Conservation (phyloP, 208 protist genomes). For the Acanthamoeba castellanii region DNA sequence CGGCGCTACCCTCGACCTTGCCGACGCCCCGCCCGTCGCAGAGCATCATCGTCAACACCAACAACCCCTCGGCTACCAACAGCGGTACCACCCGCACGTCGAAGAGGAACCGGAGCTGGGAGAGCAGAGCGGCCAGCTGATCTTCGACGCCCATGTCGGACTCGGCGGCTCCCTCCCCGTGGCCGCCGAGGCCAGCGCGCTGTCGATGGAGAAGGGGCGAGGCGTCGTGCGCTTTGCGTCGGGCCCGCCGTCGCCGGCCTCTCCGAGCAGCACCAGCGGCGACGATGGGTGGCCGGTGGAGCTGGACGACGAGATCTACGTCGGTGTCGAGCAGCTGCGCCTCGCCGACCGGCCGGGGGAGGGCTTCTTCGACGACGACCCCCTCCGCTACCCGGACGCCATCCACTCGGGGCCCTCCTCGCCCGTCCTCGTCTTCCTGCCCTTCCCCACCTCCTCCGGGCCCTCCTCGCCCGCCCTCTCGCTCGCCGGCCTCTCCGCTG, state of each 20-base stretch:
- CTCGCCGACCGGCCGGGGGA: not conserved
- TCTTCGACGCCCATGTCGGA: too few relatives aligned
- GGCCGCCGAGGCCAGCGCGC: too few relatives aligned
- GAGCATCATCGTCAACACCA: too few relatives aligned
- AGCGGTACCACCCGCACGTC: too few relatives aligned
- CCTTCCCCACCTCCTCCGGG: not conserved
- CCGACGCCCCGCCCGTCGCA: too few relatives aligned
- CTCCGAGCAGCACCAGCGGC: not conserved
- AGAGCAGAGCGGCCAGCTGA: too few relatives aligned
- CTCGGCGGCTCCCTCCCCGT: too few relatives aligned
- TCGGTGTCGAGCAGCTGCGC: not conserved
- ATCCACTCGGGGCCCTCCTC: not conserved
- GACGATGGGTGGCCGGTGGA: not conserved
- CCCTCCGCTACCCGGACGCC: not conserved
- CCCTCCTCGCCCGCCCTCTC: not conserved
- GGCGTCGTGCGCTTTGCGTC: too few relatives aligned
- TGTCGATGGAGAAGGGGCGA: too few relatives aligned
- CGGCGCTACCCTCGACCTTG: not conserved
- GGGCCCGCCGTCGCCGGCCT: not conserved
- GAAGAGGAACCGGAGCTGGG: too few relatives aligned
- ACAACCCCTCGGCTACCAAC: too few relatives aligned
- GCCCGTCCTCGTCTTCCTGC: not conserved
- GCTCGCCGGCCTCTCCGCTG: not conserved
- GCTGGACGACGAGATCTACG: conserved; percentile 12
- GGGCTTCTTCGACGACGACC: not conserved